A percentile compares a stretch with the other conserved stretches of the same genome.
These are phyloP conservation scores for Trichoderma virens DNA, from an alignment of 495 filamentous ascomycete genomes.

Conservation along the genomic window DNA sequence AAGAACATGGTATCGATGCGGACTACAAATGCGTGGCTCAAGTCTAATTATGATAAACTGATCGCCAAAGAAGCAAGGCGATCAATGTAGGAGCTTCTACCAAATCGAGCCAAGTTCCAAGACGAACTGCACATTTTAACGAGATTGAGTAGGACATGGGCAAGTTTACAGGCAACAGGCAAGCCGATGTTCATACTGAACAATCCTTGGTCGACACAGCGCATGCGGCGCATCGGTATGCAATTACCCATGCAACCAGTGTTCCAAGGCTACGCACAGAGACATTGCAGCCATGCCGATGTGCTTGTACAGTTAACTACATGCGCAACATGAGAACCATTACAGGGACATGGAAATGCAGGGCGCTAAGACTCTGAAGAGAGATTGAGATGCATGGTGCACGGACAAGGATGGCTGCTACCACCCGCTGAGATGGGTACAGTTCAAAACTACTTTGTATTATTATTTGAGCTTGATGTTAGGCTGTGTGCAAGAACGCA, in stretches of 20 bases:
- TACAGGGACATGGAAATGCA: neutral
- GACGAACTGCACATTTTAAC: too few relatives aligned
- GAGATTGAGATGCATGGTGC: neutral
- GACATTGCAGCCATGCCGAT: neutral
- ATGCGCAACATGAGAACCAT: neutral
- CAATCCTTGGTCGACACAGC: too few relatives aligned
- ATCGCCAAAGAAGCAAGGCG: neutral
- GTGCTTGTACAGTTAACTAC: too few relatives aligned
- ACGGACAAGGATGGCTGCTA: neutral
- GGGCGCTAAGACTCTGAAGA: neutral
- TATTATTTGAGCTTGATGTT: neutral
- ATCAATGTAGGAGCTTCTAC: neutral
- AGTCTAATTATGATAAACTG: too few relatives aligned
- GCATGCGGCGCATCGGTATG: neutral
- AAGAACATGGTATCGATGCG: too few relatives aligned
- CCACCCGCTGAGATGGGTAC: neutral
- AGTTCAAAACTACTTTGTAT: neutral
- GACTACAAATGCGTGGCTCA: too few relatives aligned
- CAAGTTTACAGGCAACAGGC: too few relatives aligned
- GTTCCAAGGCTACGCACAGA: neutral
- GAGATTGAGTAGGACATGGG: too few relatives aligned
- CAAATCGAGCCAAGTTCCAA: neutral
- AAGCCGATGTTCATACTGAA: too few relatives aligned
- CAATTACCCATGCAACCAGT: neutral
- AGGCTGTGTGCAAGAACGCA: neutral